A percentile compares a stretch with the other conserved stretches of the same genome.
phyloP scores from a whole-genome alignment of 352 stramenopile species.

The Phytophthora rubi region DNA sequence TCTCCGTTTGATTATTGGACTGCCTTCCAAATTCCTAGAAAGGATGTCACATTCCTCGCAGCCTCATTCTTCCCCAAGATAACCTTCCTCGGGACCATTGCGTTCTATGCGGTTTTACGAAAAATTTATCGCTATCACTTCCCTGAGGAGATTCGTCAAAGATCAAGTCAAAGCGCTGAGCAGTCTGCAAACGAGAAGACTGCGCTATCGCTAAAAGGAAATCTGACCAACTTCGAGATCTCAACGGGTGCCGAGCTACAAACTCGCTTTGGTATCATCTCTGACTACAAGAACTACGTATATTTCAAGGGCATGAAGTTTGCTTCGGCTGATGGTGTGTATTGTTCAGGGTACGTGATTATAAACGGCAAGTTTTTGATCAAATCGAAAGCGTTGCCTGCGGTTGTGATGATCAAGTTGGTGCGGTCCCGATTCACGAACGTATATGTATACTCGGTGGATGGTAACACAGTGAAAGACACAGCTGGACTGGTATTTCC shows the following conservation, averaged over 20 bases:
- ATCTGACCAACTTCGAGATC: constrained; percentile 33
- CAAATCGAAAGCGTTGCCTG: neutral
- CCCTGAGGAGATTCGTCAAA: constrained; percentile 11
- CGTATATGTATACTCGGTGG: constrained; percentile 1
- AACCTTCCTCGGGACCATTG: constrained; percentile 3
- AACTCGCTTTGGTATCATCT: constrained; percentile 36
- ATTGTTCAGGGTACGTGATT: constrained; percentile 39
- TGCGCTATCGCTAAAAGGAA: neutral
- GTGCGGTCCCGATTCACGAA: neutral
- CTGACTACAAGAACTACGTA: constrained; percentile 39
- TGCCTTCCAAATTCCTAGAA: constrained; percentile 14
- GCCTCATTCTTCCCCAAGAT: constrained; percentile 20
- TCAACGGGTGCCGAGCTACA: constrained; percentile 27
- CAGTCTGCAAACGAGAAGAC: constrained; percentile 14
- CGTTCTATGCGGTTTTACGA: neutral
- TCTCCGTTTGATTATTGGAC: constrained; percentile 11
- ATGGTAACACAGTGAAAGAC: neutral
- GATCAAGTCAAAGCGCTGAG: constrained; percentile 11
- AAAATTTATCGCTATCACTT: constrained; percentile 17
- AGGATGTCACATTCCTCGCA: constrained; percentile 13
- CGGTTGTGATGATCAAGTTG: neutral
- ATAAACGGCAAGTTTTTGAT: constrained; percentile 5
- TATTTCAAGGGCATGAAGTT: constrained; percentile 48
- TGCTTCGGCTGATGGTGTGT: constrained; percentile 38
- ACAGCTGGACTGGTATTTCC: neutral